Percentiles rank a stretch among this genome's conserved stretches.
Evolutionary conservation across 441 rosid species (phyloP).

Genomic region (Erodium moschatum): DNA sequence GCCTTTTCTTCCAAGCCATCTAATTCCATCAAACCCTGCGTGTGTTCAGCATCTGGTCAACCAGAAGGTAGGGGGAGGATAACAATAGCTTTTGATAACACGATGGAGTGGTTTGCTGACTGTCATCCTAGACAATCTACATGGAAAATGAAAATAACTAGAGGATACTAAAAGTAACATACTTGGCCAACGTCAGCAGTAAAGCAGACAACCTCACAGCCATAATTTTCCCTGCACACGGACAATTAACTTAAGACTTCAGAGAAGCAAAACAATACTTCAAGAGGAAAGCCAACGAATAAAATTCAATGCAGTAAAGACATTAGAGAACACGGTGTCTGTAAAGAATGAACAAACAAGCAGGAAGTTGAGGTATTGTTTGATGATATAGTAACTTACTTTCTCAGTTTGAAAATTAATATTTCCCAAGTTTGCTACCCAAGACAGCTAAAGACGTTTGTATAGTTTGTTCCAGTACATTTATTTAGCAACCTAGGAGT

Average conservation of each 20-base stretch:
- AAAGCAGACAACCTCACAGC: constrained; percentile 96
- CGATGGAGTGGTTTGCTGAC: not conserved
- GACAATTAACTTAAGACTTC: not conserved
- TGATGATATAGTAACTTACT: not conserved
- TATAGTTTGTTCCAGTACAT: not conserved
- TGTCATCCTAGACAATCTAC: not conserved
- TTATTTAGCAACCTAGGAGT: not conserved
- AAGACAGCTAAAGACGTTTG: not conserved
- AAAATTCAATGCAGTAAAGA: not conserved
- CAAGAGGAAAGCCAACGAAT: constrained; percentile 3
- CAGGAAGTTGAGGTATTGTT: not conserved
- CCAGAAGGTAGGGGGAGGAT: not conserved
- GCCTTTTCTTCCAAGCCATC: constrained; percentile 90
- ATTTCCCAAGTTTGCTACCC: not conserved
- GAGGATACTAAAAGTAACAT: constrained; percentile 17
- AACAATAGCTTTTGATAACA: not conserved
- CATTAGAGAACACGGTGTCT: not conserved
- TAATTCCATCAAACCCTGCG: constrained; percentile 69
- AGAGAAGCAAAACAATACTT: not conserved
- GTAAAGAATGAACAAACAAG: not conserved
- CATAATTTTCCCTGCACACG: constrained; percentile 68
- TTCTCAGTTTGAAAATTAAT: not conserved
- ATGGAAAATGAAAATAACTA: not conserved
- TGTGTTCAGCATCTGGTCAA: constrained; percentile 14
- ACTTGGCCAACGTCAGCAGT: constrained; percentile 98